These are phyloP conservation scores for Aspergillus udagawae DNA, from an alignment of 2,329 filamentous ascomycete genomes.

Conservation along the genomic window DNA sequence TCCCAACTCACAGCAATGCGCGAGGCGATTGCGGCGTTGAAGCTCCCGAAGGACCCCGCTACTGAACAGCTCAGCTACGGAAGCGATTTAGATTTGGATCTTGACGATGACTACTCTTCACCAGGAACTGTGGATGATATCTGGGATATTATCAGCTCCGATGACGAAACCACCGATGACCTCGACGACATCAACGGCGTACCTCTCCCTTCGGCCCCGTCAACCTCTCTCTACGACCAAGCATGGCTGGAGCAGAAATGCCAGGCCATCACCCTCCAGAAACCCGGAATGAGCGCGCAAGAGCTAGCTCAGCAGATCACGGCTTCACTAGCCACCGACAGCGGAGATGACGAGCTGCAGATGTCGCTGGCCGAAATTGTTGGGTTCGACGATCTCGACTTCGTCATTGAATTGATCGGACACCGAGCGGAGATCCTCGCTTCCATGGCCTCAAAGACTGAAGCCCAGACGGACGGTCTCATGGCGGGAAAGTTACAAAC, in stretches of 20 bases:
- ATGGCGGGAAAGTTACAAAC: slow-evolving; percentile 62
- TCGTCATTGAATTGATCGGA: slow-evolving; percentile 84
- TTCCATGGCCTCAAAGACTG: slow-evolving; percentile 24
- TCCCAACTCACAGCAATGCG: slow-evolving; percentile 82
- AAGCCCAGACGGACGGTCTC: slow-evolving; percentile 41
- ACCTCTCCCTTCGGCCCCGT: slow-evolving; percentile 20
- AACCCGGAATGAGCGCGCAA: slow-evolving; percentile 62
- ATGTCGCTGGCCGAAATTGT: slow-evolving; percentile 83
- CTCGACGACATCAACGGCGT: slow-evolving; percentile 52
- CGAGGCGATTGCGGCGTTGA: slow-evolving; percentile 71
- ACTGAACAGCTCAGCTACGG: slow-evolving; percentile 46
- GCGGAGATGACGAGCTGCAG: slow-evolving; percentile 81
- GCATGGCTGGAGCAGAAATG: slow-evolving; percentile 73
- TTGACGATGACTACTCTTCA: slow-evolving; percentile 60
- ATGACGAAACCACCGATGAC: slow-evolving; percentile 64
- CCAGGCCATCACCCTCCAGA: slow-evolving; percentile 58
- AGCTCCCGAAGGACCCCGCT: slow-evolving; percentile 49
- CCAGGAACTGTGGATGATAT: slow-evolving; percentile 70
- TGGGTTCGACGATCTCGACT: slow-evolving; percentile 88
- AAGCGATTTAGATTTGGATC: slow-evolving; percentile 51
- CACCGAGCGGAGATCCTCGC: slow-evolving; percentile 66
- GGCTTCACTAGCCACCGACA: slow-evolving; percentile 67
- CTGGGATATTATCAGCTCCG: slow-evolving; percentile 84
- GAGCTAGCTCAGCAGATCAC: slow-evolving; percentile 75
- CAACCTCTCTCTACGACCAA: slow-evolving; percentile 47